A percentile compares a stretch with the other conserved stretches of the same genome.
Evolutionary conservation across 208 protist genomes (phyloP).

Genomic region (Angomonas deanei): DNA sequence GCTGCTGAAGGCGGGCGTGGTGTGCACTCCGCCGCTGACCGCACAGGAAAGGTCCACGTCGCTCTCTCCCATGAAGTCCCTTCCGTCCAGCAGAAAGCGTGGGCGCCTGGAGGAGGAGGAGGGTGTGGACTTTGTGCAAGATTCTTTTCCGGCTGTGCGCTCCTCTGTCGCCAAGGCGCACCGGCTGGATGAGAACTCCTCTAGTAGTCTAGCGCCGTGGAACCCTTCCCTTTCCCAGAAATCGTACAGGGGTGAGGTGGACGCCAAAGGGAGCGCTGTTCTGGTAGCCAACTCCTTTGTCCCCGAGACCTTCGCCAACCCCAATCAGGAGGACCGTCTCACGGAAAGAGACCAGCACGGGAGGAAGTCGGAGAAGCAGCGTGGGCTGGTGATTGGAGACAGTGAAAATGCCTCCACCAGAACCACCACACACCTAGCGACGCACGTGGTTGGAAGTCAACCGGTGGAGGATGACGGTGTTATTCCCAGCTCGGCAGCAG

Average conservation of each 20-base stretch:
- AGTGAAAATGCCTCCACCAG: background rate
- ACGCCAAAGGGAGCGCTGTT: background rate
- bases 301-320: background rate
- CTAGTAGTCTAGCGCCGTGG: background rate
- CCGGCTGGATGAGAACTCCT: background rate
- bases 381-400: background rate
- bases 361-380: no score
- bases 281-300: background rate
- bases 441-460: background rate
- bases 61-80: background rate
- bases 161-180: no score
- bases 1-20: background rate
- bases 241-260: background rate
- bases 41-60: no score
- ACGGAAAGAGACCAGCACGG: background rate
- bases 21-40: conserved; percentile 4
- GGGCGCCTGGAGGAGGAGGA: background rate
- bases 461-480: background rate
- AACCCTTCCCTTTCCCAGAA: background rate
- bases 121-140: no score
- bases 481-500: background rate
- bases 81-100: background rate
- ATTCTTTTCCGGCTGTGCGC: no score
- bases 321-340: background rate
- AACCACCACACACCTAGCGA: background rate